Percentiles rank a stretch among this genome's conserved stretches.
phyloP scores from a whole-genome alignment of 352 stramenopile species.

The Pseudoperonospora humuli region DNA sequence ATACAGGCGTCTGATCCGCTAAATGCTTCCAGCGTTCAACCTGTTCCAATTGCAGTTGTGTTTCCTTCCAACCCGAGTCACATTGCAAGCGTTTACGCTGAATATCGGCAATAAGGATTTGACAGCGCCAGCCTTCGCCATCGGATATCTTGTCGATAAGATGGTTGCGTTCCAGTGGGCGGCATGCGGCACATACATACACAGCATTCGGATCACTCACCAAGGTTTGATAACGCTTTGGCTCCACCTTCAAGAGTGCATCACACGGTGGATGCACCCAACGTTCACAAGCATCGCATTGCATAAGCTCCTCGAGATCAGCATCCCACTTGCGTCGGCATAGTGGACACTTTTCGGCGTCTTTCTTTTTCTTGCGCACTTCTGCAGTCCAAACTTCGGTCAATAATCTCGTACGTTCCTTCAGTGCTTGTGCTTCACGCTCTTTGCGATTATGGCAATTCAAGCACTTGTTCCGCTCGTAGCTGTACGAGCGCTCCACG shows the following conservation, averaged over 20 bases:
- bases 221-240: conserved; percentile 51
- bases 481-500: conserved; percentile 53
- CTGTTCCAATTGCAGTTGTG: conserved; percentile 40
- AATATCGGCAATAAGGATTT: conserved; percentile 65
- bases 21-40: conserved; percentile 62
- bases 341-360: conserved; percentile 72
- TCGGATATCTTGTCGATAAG: conserved; percentile 20
- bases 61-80: conserved; percentile 63
- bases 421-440: conserved; percentile 37
- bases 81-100: conserved; percentile 56
- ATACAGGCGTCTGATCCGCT: conserved; percentile 69
- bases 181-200: conserved; percentile 71
- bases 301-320: conserved; percentile 77
- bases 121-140: conserved; percentile 51
- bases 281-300: conserved; percentile 80
- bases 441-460: conserved; percentile 45
- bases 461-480: conserved; percentile 48
- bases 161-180: conserved; percentile 48
- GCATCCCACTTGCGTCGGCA: conserved; percentile 60
- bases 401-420: conserved; percentile 45
- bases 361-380: conserved; percentile 40
- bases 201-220: conserved; percentile 54
- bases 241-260: conserved; percentile 43
- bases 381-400: conserved; percentile 52
- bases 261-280: conserved; percentile 83